Base-by-base conservation (phyloP, 2,329 filamentous ascomycete species). In the Botryosphaeria dothidea region DNA sequence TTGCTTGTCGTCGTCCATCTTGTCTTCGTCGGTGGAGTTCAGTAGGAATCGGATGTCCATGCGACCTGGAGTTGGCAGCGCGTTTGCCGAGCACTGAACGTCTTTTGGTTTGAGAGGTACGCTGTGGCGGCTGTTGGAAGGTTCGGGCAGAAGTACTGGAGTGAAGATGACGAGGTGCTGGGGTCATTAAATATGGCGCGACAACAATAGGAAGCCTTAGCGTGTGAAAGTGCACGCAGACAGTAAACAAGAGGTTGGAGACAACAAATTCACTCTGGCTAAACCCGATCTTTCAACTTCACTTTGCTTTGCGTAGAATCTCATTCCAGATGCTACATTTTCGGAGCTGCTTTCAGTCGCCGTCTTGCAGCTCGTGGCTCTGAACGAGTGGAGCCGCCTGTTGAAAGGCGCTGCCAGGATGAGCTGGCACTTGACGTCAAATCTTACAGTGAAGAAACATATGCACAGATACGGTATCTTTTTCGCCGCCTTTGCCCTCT, bases 391-490 rank as follows among this genome's bases (percentile, higher is more conserved):
- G 36, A 34, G 27, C 23, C 19, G 61, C 61, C 61, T 63, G 61
- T 63, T 63, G 61, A 63, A 54, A 45, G 61, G 61, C 58, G 48
- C 15, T 19, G 45, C 46, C 46, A 62, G 27, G 45, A 21, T 45
- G 43, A 57, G 31, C 46, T 62, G 46, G 38, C 49, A 48, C 61
- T 51, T n/a, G 34, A 34, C n/a, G 25, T 54, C 54, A n/a, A 54
- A 54, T 54, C 36, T 34, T 63, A 63, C 61, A 54, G 13, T 34
- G 31, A 31, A 63, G 60, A 23, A 38, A 54, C 17, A 31, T 63
- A 34, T 63, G n/a, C 17, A 63, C 61, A 54, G 19, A 43, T 58
- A 60, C 56, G 56, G 56, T 60, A 60, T 60, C 56, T 58, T 60
- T 23, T 51, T 51, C n/a, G 56, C 61, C 48, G 61, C 61, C 61